Evolutionary conservation across 2,329 filamentous ascomycete species (phyloP), one percentile per base, ranked within the genome.

Genomic region (Xylariaceae sp.): DNA sequence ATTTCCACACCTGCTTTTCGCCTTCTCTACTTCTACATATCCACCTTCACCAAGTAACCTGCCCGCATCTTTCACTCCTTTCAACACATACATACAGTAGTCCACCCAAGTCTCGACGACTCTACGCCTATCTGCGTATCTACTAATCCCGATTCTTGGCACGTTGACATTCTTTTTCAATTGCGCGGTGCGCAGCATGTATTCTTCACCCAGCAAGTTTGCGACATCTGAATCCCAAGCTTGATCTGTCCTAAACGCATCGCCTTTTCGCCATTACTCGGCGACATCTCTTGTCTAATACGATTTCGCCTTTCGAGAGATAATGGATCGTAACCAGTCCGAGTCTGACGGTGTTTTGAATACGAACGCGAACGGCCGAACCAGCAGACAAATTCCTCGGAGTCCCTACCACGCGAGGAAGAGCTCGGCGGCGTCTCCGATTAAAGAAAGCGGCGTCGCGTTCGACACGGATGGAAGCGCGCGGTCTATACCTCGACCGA

Each of bases 321-420:
- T 58, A 42, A 66, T 65, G 61, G 66, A 70, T 65, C 67, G 67
- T 60, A 58, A 66, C 52, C 58, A 51, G 37, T 62, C 62, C 13
- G 63, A 60, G 45, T 54, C 55, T 17, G 55, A 56, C 13, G 63
- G 64, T 30, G 64, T 67, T 35, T 63, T 67, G 54, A 58, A 67
- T 53, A 50, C 67, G 52, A 69, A 69, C 55, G 51, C 67, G 48
- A 68, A 69, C 63, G 64, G 64, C 60, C 65, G 62, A 51, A 65
- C 59, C 51, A 66, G 55, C 51, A 59, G 65, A 6, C 69, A 67
- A 51, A 60, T 61, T 39, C 64, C 63, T 42, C 61, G 61, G 48
- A 61, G 56, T 39, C 60, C 57, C 47, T 65, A 55, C 48, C 55
- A 51, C 5, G 52, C 59, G 15, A 59, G 52, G 51, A 69, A 62